phyloP scores from a whole-genome alignment of 202 grass and related monocot species.

The Bolboschoenoplectus hybrid region DNA sequence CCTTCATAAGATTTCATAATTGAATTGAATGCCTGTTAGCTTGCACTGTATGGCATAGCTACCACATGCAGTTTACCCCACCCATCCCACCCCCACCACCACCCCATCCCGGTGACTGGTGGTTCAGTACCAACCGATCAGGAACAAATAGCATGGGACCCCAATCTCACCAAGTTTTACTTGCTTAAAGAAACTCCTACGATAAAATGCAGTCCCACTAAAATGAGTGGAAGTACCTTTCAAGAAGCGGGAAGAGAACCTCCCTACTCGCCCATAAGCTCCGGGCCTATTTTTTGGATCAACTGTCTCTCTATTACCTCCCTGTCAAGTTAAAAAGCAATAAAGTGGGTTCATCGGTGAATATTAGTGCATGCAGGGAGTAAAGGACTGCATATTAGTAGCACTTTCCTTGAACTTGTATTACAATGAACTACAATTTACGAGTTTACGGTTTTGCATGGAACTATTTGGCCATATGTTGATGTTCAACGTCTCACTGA shows the following conservation, averaged over 20 bases:
- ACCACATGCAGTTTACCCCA: background rate
- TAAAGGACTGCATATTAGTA: background rate
- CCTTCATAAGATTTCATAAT: background rate
- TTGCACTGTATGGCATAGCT: background rate
- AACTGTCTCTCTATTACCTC: slow-evolving; percentile 59
- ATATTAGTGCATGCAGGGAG: background rate
- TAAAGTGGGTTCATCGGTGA: slow-evolving; percentile 17
- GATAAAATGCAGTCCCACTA: background rate
- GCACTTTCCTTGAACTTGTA: background rate
- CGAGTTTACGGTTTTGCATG: background rate
- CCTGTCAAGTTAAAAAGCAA: slow-evolving; percentile 26
- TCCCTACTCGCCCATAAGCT: slow-evolving; percentile 59
- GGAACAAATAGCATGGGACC: background rate
- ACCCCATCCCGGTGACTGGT: no score
- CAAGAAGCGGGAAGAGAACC: slow-evolving; percentile 53
- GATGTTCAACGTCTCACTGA: slow-evolving; percentile 2
- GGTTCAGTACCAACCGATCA: no score
- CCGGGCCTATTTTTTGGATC: slow-evolving; percentile 59
- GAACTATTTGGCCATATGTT: background rate
- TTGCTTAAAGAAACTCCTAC: background rate
- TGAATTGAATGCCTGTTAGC: background rate
- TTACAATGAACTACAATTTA: slow-evolving; percentile 9
- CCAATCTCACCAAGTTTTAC: background rate
- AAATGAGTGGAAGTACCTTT: slow-evolving; percentile 24
- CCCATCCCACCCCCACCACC: no score